Percentiles rank a stretch among this genome's conserved stretches.
Evolutionary conservation across 306 rosid species (phyloP).

Genomic region (Carpinus fangiana): DNA sequence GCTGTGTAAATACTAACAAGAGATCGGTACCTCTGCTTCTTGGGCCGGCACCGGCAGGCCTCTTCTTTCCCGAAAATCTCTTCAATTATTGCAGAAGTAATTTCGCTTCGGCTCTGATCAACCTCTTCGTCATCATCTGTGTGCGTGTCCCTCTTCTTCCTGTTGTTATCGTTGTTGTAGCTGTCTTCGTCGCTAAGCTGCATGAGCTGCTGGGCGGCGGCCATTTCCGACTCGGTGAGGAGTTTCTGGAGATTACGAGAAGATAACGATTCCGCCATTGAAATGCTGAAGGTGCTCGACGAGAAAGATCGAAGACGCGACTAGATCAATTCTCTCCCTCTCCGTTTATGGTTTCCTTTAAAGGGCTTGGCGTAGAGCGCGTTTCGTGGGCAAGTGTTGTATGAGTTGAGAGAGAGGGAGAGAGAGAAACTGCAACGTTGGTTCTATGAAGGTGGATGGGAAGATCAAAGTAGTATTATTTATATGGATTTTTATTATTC

Average conservation of each 20-base stretch:
- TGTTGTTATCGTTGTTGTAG: constrained; percentile 1
- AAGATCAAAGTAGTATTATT: not conserved
- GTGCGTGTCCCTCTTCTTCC: not conserved
- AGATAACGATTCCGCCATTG: constrained; percentile 22
- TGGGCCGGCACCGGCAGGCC: constrained; percentile 15
- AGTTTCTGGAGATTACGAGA: constrained; percentile 12
- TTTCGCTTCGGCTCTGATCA: constrained; percentile 20
- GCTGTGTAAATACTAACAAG: constrained; percentile 46
- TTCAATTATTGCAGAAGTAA: constrained; percentile 38
- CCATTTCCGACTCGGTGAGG: constrained; percentile 37
- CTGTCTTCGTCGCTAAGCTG: constrained; percentile 57
- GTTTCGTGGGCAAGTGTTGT: constrained; percentile 30
- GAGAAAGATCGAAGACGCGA: not conserved
- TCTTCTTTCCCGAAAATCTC: constrained; percentile 61
- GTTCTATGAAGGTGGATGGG: constrained; percentile 39
- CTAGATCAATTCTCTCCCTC: not conserved
- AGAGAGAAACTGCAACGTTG: constrained; percentile 40
- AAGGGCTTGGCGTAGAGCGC: constrained; percentile 27
- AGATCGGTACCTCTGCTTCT: constrained; percentile 50
- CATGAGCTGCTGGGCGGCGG: constrained; percentile 47
- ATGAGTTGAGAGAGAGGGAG: constrained; percentile 5
- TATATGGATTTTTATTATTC: not conserved
- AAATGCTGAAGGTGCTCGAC: not conserved
- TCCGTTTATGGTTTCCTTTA: not conserved
- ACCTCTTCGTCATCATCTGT: constrained; percentile 17